These are phyloP conservation scores for Aurinia saxatilis DNA, from an alignment of 345 rosid species.

Conservation along the genomic window DNA sequence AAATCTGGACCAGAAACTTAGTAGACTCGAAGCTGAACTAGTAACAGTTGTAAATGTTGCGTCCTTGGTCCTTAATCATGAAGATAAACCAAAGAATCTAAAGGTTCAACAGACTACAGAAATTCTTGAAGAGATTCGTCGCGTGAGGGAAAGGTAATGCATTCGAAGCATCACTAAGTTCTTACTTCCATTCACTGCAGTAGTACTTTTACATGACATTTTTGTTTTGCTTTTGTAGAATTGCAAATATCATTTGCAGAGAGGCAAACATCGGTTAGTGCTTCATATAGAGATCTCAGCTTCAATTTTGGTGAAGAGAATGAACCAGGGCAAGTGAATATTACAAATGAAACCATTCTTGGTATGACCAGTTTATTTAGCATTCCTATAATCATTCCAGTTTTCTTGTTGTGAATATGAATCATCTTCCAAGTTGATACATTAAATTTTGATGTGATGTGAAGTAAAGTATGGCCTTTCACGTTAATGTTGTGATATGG, in stretches of 20 bases:
- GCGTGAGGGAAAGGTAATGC: slow-evolving; percentile 50
- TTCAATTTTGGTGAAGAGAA: neutral
- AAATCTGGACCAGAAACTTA: slow-evolving; percentile 53
- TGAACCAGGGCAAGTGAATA: neutral
- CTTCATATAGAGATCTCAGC: neutral
- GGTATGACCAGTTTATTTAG: neutral
- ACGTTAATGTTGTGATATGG: neutral
- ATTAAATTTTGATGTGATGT: slow-evolving; percentile 15
- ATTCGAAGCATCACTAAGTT: neutral
- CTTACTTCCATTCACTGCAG: neutral
- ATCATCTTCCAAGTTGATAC: neutral
- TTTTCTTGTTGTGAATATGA: slow-evolving; percentile 16
- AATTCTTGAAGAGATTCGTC: slow-evolving; percentile 51
- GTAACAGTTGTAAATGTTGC: slow-evolving; percentile 54
- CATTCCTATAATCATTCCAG: neutral
- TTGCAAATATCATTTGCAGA: slow-evolving; percentile 19
- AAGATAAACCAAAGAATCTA: slow-evolving; percentile 42
- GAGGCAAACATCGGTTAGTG: slow-evolving; percentile 14
- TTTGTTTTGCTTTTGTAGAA: slow-evolving; percentile 11
- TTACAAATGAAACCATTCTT: neutral
- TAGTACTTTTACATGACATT: neutral
- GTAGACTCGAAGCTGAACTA: slow-evolving; percentile 59
- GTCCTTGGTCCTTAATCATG: slow-evolving; percentile 37
- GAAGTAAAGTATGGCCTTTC: neutral
- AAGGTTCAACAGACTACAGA: slow-evolving; percentile 56